Base-by-base conservation (phyloP, 768 basidiomycete genomes). In the Suillus discolor region DNA sequence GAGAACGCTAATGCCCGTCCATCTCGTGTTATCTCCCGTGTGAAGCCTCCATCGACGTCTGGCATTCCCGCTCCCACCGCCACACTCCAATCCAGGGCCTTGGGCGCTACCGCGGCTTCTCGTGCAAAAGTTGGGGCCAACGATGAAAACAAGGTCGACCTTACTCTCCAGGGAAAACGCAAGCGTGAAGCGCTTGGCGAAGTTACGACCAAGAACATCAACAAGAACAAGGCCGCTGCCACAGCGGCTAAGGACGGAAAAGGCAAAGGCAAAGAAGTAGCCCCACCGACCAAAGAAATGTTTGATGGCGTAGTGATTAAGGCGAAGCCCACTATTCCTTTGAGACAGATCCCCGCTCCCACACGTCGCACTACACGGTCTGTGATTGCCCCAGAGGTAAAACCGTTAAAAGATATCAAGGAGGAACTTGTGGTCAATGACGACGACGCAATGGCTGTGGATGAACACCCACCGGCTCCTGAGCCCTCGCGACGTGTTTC, bases 111-210 rank as follows among this genome's bases (percentile, higher is more conserved):
- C 7, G 79, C 80, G 6, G 77, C 81, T 51, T 78, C 83, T 9
- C 71, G 71, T 64, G 76, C 75, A 36, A 78, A 77, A 34, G 68
- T 60, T 1, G 72, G 61, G 15, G 41, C 31, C 23, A 59, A 62
- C 6, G 71, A 82, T 68, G 79, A 83, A 44, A 76, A 78, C 67
- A 83, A 86, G 67, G 70, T 75, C 25, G 86, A 89, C 51, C 77
- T 79, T 16, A 76, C 80, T 23, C 79, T 80, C 3, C 83, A 83
- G 55, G 86, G 84, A 41, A 92, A 92, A 74, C 85, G 91, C 63
- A 93, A 93, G 75, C 89, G 92, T 23, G 88, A 89, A 59, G 91
- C 88, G 0, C 81, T 94, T 49, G 85, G 85, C 18, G 93, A 94
- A 73, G 89, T 93, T 53, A 86, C 87, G 9, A 79, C 81, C 3